These are phyloP conservation scores for Rosa persica DNA, from an alignment of 306 rosid species.

Conservation along the genomic window DNA sequence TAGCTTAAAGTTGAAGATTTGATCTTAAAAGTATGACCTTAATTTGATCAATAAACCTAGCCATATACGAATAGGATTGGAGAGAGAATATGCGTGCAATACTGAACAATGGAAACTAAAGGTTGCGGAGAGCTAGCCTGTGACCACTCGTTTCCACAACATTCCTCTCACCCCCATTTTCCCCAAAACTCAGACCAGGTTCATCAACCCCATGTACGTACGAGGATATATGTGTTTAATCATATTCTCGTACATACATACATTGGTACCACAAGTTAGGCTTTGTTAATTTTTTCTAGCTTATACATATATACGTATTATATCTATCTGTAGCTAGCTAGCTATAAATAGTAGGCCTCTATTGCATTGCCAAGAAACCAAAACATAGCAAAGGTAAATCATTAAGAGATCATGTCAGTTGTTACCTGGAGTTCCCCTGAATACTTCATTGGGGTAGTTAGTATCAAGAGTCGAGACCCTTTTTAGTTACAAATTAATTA, in stretches of 20 bases:
- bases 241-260: neutral
- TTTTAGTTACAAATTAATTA: neutral
- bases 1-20: neutral
- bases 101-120: neutral
- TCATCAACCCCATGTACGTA: constrained; percentile 10
- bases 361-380: neutral
- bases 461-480: neutral
- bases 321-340: neutral
- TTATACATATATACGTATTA: neutral
- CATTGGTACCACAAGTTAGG: neutral
- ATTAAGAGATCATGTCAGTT: constrained; percentile 6
- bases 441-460: constrained; percentile 22
- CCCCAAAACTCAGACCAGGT: constrained; percentile 29
- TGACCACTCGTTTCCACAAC: constrained; percentile 14
- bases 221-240: neutral
- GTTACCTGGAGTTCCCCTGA: constrained; percentile 30
- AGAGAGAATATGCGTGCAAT: neutral
- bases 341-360: neutral
- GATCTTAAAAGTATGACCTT: neutral
- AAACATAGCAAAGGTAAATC: neutral
- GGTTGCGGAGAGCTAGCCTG: neutral
- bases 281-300: neutral
- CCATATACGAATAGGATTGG: neutral
- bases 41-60: neutral
- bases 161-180: constrained; percentile 10